Conservation (phyloP, 108 stramenopile genomes). For the Cyclotella cryptica region DNA sequence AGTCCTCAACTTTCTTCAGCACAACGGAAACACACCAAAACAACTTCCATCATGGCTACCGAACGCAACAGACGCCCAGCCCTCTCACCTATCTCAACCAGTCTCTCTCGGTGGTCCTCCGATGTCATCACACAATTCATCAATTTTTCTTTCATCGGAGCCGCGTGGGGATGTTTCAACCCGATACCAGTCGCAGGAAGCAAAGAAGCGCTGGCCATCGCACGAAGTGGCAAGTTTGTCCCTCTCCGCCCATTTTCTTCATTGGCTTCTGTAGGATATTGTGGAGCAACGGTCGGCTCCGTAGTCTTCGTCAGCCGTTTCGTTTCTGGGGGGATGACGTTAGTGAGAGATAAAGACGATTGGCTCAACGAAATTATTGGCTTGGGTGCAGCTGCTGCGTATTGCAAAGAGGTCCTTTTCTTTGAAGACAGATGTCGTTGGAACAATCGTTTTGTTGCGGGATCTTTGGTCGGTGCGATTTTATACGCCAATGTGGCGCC, state of each 20-base stretch:
- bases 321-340: constrained; percentile 30
- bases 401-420: constrained; percentile 15
- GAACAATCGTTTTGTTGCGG: constrained; percentile 40
- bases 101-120: constrained; percentile 6
- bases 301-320: constrained; percentile 26
- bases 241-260: constrained; percentile 43
- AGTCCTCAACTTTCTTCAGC: too few species aligned
- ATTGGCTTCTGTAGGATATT: constrained; percentile 36
- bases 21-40: too few species aligned
- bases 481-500: constrained; percentile 37
- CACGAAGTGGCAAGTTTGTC: constrained; percentile 27
- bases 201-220: constrained; percentile 14
- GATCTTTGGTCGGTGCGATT: constrained; percentile 26
- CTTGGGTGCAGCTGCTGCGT: constrained; percentile 20
- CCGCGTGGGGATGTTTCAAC: constrained; percentile 42
- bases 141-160: constrained; percentile 11
- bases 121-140: constrained; percentile 21
- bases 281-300: constrained; percentile 29
- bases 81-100: background rate
- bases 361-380: constrained; percentile 36
- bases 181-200: constrained; percentile 28
- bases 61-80: background rate
- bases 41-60: too few species aligned
- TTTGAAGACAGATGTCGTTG: constrained; percentile 30
- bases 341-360: constrained; percentile 24